Percentiles rank a stretch among this genome's conserved stretches.
phyloP scores from a whole-genome alignment of 768 basidiomycete genomes.

The Hysterangium stoloniferum region DNA sequence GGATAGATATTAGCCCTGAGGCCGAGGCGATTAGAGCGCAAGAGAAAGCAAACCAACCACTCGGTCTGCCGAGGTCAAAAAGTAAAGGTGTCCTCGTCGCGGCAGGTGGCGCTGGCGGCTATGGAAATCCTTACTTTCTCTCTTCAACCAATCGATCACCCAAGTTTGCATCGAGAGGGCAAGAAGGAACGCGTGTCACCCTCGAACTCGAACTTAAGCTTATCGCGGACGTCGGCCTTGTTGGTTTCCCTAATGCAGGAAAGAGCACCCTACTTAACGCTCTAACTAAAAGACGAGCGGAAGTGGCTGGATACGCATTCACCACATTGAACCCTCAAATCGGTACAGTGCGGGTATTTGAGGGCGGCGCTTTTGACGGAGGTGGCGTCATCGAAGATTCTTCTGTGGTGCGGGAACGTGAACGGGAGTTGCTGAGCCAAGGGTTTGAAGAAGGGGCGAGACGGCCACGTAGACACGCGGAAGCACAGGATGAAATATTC shows the following conservation, averaged over 20 bases:
- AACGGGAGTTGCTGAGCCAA: slow-evolving; percentile 9
- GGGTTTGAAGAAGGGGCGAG: slow-evolving; percentile 11
- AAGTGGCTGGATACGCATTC: slow-evolving; percentile 88
- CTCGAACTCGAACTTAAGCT: slow-evolving; percentile 91
- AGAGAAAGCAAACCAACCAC: slow-evolving; percentile 40
- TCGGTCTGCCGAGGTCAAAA: slow-evolving; percentile 52
- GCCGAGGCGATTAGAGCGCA: slow-evolving; percentile 38
- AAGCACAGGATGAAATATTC: slow-evolving; percentile 45
- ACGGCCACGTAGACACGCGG: slow-evolving; percentile 4
- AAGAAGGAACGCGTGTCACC: slow-evolving; percentile 66
- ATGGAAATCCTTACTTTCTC: slow-evolving; percentile 86
- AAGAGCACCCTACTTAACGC: slow-evolving; percentile 90
- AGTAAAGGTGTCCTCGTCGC: slow-evolving; percentile 42
- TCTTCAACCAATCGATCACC: slow-evolving; percentile 65
- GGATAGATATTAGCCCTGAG: not conserved
- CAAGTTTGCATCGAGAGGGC: slow-evolving; percentile 77
- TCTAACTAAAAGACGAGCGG: slow-evolving; percentile 77
- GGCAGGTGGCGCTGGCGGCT: slow-evolving; percentile 69
- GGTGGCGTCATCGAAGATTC: slow-evolving; percentile 22
- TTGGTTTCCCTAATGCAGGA: slow-evolving; percentile 93
- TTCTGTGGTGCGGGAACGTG: slow-evolving; percentile 11
- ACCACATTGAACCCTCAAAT: slow-evolving; percentile 94
- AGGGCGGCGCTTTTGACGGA: slow-evolving; percentile 46
- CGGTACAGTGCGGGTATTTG: slow-evolving; percentile 78
- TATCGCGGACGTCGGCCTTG: slow-evolving; percentile 89